phyloP scores from a whole-genome alignment of 2,329 filamentous ascomycete genomes.

The Aspergillus costaricaensis region DNA sequence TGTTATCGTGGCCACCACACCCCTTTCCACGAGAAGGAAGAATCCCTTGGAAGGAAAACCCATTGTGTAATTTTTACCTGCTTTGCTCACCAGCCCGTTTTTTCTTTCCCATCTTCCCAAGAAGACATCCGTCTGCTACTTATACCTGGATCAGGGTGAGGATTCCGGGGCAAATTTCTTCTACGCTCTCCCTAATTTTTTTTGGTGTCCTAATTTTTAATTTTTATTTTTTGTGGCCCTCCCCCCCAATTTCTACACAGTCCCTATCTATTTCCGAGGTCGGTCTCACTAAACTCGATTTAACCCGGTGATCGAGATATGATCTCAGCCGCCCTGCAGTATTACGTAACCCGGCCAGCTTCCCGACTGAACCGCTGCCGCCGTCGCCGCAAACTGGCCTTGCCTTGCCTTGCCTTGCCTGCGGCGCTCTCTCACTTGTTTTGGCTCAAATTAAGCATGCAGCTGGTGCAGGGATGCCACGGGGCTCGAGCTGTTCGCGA shows the following conservation, averaged over 20 bases:
- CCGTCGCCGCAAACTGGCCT: background rate
- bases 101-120: background rate
- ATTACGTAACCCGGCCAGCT: conserved; percentile 15
- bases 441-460: conserved; percentile 7
- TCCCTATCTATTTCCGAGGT: background rate
- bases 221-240: background rate
- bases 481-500: background rate
- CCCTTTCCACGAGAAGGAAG: background rate
- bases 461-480: conserved; percentile 3
- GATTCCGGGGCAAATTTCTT: background rate
- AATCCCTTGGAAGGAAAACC: no score
- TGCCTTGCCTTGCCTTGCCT: background rate
- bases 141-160: background rate
- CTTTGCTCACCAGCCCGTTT: background rate
- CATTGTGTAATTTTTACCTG: background rate
- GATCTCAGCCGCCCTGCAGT: conserved; percentile 14
- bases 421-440: no score
- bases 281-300: background rate
- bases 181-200: background rate
- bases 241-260: background rate
- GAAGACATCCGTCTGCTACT: conserved; percentile 4
- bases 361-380: conserved; percentile 2
- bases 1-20: background rate
- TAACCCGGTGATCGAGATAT: conserved; percentile 9
- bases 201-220: background rate